These are phyloP conservation scores for Aspergillus transmontanensis DNA, from an alignment of 2,329 filamentous ascomycete species.

Conservation along the genomic window DNA sequence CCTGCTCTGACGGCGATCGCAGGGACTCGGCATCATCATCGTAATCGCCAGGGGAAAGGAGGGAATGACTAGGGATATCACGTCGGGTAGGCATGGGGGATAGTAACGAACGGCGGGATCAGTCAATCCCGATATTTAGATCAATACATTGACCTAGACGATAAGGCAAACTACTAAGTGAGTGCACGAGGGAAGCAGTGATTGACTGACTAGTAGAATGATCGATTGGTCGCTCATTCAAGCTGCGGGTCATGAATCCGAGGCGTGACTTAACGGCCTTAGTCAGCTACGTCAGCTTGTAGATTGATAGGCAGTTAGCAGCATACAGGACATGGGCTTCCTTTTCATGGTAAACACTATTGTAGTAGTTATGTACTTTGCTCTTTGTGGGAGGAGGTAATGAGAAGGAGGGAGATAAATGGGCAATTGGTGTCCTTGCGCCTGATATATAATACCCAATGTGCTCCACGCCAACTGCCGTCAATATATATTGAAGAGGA, in stretches of 20 bases:
- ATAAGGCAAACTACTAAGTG: background rate
- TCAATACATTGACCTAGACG: background rate
- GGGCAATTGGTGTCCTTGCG: too few species aligned
- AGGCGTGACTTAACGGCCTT: background rate
- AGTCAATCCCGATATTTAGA: background rate
- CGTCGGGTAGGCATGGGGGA: constrained; percentile 28
- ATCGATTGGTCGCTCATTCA: background rate
- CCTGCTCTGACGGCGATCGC: constrained; percentile 65
- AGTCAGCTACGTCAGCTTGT: background rate
- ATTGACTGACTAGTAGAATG: background rate
- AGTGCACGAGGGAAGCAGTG: background rate
- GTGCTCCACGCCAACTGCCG: too few species aligned
- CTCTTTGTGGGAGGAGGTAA: too few species aligned
- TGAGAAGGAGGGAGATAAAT: too few species aligned
- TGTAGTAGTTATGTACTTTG: too few species aligned
- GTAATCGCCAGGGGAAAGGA: constrained; percentile 66
- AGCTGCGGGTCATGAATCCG: background rate
- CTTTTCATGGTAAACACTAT: too few species aligned
- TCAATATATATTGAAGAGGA: too few species aligned
- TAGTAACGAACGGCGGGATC: background rate
- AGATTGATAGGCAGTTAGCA: too few species aligned
- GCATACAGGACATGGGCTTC: too few species aligned
- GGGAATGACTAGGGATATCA: constrained; percentile 41
- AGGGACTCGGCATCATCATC: constrained; percentile 71
- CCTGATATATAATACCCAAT: too few species aligned